phyloP scores from a whole-genome alignment of 2,329 filamentous ascomycete genomes.

The Ophiostoma novo-ulmi region DNA sequence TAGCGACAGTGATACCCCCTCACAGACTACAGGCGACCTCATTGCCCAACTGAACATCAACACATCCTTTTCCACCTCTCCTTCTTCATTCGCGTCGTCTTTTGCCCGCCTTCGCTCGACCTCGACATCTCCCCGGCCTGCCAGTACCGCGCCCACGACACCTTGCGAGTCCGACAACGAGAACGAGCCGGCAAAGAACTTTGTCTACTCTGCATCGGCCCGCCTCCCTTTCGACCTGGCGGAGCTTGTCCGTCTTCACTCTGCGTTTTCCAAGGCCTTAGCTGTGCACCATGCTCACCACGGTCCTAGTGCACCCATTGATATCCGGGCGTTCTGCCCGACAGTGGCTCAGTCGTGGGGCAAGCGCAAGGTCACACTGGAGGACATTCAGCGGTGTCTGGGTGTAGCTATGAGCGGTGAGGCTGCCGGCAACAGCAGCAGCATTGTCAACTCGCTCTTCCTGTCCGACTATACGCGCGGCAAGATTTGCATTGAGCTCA shows the following conservation, averaged over 20 bases:
- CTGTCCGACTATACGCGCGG: conserved; percentile 41
- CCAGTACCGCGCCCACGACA: conserved; percentile 38
- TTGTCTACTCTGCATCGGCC: background rate
- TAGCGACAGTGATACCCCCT: conserved; percentile 19
- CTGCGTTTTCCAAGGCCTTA: conserved; percentile 62
- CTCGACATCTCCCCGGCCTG: conserved; percentile 25
- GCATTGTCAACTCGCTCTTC: conserved; percentile 33
- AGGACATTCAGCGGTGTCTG: conserved; percentile 62
- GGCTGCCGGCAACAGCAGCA: background rate
- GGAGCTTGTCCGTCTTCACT: conserved; percentile 60
- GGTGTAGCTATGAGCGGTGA: conserved; percentile 46
- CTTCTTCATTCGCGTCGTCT: conserved; percentile 30
- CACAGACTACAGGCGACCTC: conserved; percentile 33
- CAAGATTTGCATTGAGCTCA: conserved; percentile 54
- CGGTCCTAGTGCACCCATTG: conserved; percentile 56
- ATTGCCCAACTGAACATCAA: conserved; percentile 39
- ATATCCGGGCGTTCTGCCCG: conserved; percentile 56
- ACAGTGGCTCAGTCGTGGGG: conserved; percentile 66
- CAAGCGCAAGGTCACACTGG: conserved; percentile 59
- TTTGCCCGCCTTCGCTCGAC: conserved; percentile 28
- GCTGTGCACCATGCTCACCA: conserved; percentile 66
- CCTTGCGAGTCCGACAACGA: conserved; percentile 37
- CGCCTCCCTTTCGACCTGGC: conserved; percentile 49
- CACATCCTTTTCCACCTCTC: conserved; percentile 30
- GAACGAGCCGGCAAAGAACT: conserved; percentile 24